Conservation (phyloP, 805 yeast species). For the Ogataea zsoltii region DNA sequence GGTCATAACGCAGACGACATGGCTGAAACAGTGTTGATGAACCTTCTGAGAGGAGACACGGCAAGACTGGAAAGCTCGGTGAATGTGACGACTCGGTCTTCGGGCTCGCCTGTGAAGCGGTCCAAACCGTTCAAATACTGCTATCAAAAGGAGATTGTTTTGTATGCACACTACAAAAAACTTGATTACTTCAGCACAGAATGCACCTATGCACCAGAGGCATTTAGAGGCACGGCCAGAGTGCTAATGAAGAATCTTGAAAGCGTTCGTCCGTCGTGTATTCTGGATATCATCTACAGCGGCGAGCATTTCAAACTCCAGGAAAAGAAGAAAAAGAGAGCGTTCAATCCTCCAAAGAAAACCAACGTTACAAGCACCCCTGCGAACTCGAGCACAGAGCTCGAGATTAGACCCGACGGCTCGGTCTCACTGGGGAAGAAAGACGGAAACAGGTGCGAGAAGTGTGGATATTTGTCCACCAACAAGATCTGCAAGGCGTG, state of each 20-base stretch:
- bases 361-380: background rate
- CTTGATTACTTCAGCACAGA: conserved; percentile 96
- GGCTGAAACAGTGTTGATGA: conserved; percentile 98
- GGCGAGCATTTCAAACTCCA: conserved; percentile 82
- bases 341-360: conserved; percentile 34
- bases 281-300: conserved; percentile 89
- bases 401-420: conserved; percentile 62
- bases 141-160: conserved; percentile 94
- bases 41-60: conserved; percentile 91
- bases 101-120: conserved; percentile 87
- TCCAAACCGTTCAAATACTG: conserved; percentile 95
- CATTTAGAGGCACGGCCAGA: conserved; percentile 96
- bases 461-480: conserved; percentile 89
- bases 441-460: conserved; percentile 78
- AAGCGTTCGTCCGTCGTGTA: conserved; percentile 87
- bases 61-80: conserved; percentile 90
- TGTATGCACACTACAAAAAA: conserved; percentile 94
- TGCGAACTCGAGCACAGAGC: conserved; percentile 36
- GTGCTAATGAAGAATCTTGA: conserved; percentile 88
- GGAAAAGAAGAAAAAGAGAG: conserved; percentile 49
- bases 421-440: conserved; percentile 46
- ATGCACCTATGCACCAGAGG: conserved; percentile 98
- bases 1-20: conserved; percentile 99
- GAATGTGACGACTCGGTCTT: conserved; percentile 75
- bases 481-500: conserved; percentile 94